Conservation (phyloP, 2,329 filamentous ascomycete genomes). For the Penicillium sp. region DNA sequence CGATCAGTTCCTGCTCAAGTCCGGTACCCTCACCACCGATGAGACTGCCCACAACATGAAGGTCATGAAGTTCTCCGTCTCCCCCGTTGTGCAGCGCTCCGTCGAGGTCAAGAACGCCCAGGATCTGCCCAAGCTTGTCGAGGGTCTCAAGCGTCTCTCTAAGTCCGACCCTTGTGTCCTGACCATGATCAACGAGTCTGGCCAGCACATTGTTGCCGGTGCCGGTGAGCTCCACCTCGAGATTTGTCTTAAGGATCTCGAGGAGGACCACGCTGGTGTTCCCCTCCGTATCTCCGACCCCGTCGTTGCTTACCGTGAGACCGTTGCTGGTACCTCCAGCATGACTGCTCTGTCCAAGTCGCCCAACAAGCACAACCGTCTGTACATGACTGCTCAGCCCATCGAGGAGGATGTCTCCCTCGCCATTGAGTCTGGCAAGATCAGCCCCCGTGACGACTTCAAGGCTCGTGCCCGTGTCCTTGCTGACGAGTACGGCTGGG, state of each 20-base stretch:
- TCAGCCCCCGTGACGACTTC: constrained; percentile 95
- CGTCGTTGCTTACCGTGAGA: constrained; percentile 98
- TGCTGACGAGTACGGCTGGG: constrained; percentile 97
- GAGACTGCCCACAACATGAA: constrained; percentile 99
- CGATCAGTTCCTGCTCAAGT: constrained; percentile 99
- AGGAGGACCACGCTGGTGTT: constrained; percentile 98
- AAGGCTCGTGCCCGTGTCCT: constrained; percentile 95
- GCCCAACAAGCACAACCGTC: constrained; percentile 99
- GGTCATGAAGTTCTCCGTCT: constrained; percentile 99
- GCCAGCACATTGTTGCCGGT: constrained; percentile 98
- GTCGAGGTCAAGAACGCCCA: constrained; percentile 99
- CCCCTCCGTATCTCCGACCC: constrained; percentile 97
- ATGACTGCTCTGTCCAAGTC: constrained; percentile 99
- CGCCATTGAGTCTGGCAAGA: constrained; percentile 89
- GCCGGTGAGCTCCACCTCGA: constrained; percentile 99
- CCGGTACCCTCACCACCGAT: constrained; percentile 95
- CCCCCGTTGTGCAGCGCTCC: constrained; percentile 95
- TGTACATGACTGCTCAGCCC: constrained; percentile 91
- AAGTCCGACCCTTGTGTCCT: constrained; percentile 99
- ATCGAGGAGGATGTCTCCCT: constrained; percentile 86
- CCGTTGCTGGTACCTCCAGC: constrained; percentile 77
- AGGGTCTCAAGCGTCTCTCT: constrained; percentile 99
- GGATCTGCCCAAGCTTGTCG: constrained; percentile 98
- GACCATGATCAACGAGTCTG: constrained; percentile 82
- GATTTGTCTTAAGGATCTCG: constrained; percentile 99